Evolutionary conservation across 2,329 filamentous ascomycete genomes (phyloP), one percentile per base, ranked within the genome.

Genomic region (Phyllosticta paracitricarpa): DNA sequence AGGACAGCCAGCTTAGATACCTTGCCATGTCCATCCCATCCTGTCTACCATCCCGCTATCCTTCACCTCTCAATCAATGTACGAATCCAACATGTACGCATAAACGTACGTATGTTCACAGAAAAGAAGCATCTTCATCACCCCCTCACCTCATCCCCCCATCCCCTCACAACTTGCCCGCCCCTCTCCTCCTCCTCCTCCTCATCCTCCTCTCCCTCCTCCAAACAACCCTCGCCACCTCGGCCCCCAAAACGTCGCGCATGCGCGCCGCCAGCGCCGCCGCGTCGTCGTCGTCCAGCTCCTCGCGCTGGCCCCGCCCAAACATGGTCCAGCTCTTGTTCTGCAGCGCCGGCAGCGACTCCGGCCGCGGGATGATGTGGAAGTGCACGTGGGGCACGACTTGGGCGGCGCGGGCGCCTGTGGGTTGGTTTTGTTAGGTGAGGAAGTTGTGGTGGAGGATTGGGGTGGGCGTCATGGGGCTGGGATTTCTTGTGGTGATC

Each of bases 371-470:
- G 35, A 99, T 95, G 58, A 97, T 82, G 68, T 99, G 94, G 72
- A 95, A 97, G 74, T 99, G 93, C 56, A 95, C 87, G 73, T 97
- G 93, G 24, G 89, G 88, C 1, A 97, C 91, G 17, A 96, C 91
- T 76, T 97, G 93, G 2, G 91, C 91, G 2, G 93, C 93, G 33
- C 91, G 84, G 3, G 86, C 86, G 17, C 93, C 84, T 84, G 48
- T 35, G n/a, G 54, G 28, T 25, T 2, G 35, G 35, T 14, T 56
- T 62, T 51, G 40, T 17, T n/a, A 5, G 9, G n/a, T 25, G 25
- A 24, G 12, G 22, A 56, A 2, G 25, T 2, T 22, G 19, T 22
- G 19, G 17, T n/a, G n/a, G n/a, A n/a, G n/a, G 25, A 9, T n/a
- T 14, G 7, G 51, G 22, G 54, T n/a, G 22, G 2, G 25, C 7